Evolutionary conservation across 495 filamentous ascomycete species (phyloP), one percentile per base, ranked within the genome.

Genomic region (Daldinia grandis): DNA sequence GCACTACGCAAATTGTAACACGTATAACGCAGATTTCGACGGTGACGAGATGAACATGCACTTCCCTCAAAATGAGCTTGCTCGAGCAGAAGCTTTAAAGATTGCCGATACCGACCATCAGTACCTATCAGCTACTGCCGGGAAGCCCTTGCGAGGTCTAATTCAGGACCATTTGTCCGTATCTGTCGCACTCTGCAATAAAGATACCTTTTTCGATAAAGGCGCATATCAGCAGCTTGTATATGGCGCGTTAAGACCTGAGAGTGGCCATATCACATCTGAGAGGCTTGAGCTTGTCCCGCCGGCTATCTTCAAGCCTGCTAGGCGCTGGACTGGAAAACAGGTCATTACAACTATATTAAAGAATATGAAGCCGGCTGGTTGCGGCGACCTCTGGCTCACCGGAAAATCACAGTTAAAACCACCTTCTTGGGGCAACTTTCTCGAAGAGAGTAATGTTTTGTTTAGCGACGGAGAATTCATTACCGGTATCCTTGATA

Each of bases 41-140:
- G 96, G 96, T 78, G 96, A 99, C 74, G 96, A 99, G 81, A 99
- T 99, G 96, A 99, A 99, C 78, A 97, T 99, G 95, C 96, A 99
- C 78, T 97, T 99, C 76, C 96, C 96, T 9, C 96, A 99, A 71
- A 98, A 96, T 73, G 96, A 98, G 76, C 83, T 98, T 75, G 96
- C 95, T 25, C 86, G 95, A 64, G 89, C 93, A 3, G 96, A 99
- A 80, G 95, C 95, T 3, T 84, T 94, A 58, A 90, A 91, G 76
- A 90, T 99, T 73, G 95, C 96, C 9, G 94, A 97, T 78, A 97
- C 96, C 15, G 95, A 99, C 76, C 92, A 97, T 75, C 96, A 99
- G 72, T 99, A 99, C 78, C 89, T 98, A 53, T 94, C 93, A 62
- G 92, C 89, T 10, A 99, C 96, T 2, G 93, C 93, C 5, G 96